Percentiles rank a stretch among this genome's conserved stretches.
These are phyloP conservation scores for Dactylella cylindrospora DNA, from an alignment of 2,329 filamentous ascomycete species.

Conservation along the genomic window DNA sequence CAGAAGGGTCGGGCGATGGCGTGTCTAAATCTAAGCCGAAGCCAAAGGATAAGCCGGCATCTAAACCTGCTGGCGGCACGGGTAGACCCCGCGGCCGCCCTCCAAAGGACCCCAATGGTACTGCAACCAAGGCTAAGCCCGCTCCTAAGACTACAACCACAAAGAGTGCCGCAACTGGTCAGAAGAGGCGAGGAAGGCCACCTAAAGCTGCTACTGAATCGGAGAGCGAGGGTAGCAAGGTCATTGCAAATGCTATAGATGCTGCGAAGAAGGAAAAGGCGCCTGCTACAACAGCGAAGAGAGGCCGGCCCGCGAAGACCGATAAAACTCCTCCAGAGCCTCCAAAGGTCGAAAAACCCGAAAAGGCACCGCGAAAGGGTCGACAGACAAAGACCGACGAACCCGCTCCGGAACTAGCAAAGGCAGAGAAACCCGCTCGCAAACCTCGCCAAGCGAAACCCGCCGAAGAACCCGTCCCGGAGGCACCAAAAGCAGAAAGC, in stretches of 20 bases:
- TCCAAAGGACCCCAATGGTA: constrained; percentile 24
- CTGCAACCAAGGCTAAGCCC: neutral
- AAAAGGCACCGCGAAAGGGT: constrained; percentile 4
- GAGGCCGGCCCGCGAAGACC: constrained; percentile 9
- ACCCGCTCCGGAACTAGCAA: constrained; percentile 14
- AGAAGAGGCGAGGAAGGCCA: constrained; percentile 16
- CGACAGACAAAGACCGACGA: constrained; percentile 34
- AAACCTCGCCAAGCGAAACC: constrained; percentile 10
- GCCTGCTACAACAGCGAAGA: constrained; percentile 1
- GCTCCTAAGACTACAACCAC: neutral
- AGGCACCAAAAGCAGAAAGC: constrained; percentile 50
- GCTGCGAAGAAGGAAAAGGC: constrained; percentile 40
- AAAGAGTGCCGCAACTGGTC: constrained; percentile 1
- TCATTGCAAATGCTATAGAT: constrained; percentile 27
- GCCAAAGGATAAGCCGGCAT: constrained; percentile 21
- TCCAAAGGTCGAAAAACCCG: neutral
- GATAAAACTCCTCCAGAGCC: constrained; percentile 17
- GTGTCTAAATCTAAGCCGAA: constrained; percentile 31
- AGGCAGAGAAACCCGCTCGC: constrained; percentile 13
- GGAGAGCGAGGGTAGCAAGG: constrained; percentile 25
- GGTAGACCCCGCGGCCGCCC: constrained; percentile 25
- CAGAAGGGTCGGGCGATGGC: constrained; percentile 37
- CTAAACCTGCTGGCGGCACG: constrained; percentile 7
- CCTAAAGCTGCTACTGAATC: constrained; percentile 2
- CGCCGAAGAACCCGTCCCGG: constrained; percentile 3